Evolutionary conservation across 805 yeast genomes (phyloP).

Genomic region (Candida nemodendra): DNA sequence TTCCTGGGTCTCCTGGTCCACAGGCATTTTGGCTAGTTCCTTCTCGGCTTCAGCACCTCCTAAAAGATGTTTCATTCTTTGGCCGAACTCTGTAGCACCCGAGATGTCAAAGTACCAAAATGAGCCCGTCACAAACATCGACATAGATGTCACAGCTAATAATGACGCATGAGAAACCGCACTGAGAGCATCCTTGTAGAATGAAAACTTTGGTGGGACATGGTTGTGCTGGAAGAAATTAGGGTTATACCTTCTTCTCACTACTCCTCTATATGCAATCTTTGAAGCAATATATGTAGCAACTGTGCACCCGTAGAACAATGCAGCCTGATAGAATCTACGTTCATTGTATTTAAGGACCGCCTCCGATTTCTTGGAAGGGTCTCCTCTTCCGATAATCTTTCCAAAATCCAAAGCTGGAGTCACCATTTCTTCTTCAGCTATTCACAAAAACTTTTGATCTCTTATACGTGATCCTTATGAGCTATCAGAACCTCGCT

Average conservation of each 20-base stretch:
- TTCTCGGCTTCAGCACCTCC: constrained; percentile 68
- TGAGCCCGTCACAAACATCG: constrained; percentile 70
- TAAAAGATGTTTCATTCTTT: constrained; percentile 56
- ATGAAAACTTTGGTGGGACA: constrained; percentile 77
- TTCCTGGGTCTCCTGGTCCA: constrained; percentile 59
- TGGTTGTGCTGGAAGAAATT: constrained; percentile 81
- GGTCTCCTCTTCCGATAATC: constrained; percentile 28
- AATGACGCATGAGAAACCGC: constrained; percentile 83
- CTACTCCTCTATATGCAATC: constrained; percentile 71
- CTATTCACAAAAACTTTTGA: too few relatives aligned
- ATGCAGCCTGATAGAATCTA: constrained; percentile 67
- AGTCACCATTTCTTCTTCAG: constrained; percentile 8
- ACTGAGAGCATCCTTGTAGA: constrained; percentile 77
- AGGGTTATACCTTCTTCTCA: constrained; percentile 71
- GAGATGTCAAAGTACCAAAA: constrained; percentile 82
- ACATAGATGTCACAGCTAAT: constrained; percentile 66
- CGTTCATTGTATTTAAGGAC: constrained; percentile 56
- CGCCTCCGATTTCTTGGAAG: constrained; percentile 28
- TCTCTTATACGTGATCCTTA: too few relatives aligned
- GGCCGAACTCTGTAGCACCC: constrained; percentile 65
- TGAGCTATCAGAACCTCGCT: too few relatives aligned
- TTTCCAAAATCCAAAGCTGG: constrained; percentile 32
- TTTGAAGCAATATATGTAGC: constrained; percentile 70
- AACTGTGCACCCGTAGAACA: constrained; percentile 71
- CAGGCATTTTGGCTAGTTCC: constrained; percentile 42